Evolutionary conservation across 2,329 filamentous ascomycete species (phyloP), one percentile per base, ranked within the genome.

Genomic region (Chaetomiaceae sp.): DNA sequence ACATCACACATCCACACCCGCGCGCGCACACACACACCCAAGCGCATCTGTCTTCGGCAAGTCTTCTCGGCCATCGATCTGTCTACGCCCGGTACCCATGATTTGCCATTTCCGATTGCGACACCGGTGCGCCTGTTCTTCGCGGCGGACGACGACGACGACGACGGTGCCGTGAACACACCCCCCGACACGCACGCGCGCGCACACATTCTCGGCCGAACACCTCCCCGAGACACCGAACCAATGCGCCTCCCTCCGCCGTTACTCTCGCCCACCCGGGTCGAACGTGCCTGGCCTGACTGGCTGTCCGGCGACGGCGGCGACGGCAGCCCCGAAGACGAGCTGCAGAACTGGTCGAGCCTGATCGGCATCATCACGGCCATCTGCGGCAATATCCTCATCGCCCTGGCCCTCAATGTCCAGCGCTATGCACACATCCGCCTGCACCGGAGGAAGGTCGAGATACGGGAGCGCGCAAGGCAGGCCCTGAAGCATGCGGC

Each of bases 391-490:
- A 99, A 99, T 63, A 75, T 96, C 30, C 78, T 99, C 47, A 97
- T 99, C 59, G 95, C 92, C 1, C 83, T 99, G 56, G 93, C 93
- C 12, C 81, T 99, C 55, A 99, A 99, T 65, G 92, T 95, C 44
- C 93, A 99, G 70, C 83, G 93, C 58, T 97, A 97, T 66, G 92
- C 93, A 30, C 93, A 99, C 65, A 89, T 93, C 51, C 81, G 86
- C 50, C 78, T 99, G 55, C 83, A 89, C 55, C 78, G 84, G 60
- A 83, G 91, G 66, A 82, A 78, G 59, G 75, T 78, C 40, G 77
- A 79, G 55, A 72, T 77, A 40, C 77, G 78, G 45, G 73, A 77
- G 54, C 76, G 74, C 41, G 75, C 78, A 38, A 78, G 73, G 57
- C 72, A 76, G 44, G 74, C 77, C n/a, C 63, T 77, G 60, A 79